Evolutionary conservation across 1,284 basidiomycete genomes (phyloP).

Genomic region (Heliocybe sulcata): DNA sequence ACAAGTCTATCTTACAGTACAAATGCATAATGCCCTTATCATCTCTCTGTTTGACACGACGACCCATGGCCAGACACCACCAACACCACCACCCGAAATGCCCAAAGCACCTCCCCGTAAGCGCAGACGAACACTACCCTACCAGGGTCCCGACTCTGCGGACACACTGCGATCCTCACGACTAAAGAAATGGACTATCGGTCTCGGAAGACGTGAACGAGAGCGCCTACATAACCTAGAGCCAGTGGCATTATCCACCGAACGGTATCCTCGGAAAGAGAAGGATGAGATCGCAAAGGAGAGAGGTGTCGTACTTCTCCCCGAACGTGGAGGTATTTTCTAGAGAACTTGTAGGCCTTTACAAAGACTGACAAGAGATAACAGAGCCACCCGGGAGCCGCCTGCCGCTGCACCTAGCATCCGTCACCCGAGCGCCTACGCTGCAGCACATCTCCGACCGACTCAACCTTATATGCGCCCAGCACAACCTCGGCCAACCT

Average conservation of each 20-base stretch:
- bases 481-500: constrained; percentile 60
- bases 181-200: constrained; percentile 70
- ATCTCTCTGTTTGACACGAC: constrained; percentile 70
- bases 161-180: constrained; percentile 52
- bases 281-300: constrained; percentile 67
- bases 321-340: constrained; percentile 61
- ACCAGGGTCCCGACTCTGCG: constrained; percentile 52
- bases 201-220: constrained; percentile 64
- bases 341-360: constrained; percentile 6
- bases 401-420: constrained; percentile 59
- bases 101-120: constrained; percentile 64
- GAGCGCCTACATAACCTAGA: constrained; percentile 57
- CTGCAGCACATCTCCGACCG: constrained; percentile 73
- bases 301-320: constrained; percentile 52
- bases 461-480: constrained; percentile 72
- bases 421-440: constrained; percentile 60
- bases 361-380: not conserved
- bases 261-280: constrained; percentile 30
- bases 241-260: constrained; percentile 20
- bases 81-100: constrained; percentile 50
- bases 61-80: constrained; percentile 58
- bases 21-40: constrained; percentile 74
- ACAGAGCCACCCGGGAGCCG: constrained; percentile 66
- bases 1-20: constrained; percentile 34
- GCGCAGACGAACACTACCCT: constrained; percentile 61